These are phyloP conservation scores for Fusarium xylarioides DNA, from an alignment of 2,329 filamentous ascomycete genomes.

Conservation along the genomic window DNA sequence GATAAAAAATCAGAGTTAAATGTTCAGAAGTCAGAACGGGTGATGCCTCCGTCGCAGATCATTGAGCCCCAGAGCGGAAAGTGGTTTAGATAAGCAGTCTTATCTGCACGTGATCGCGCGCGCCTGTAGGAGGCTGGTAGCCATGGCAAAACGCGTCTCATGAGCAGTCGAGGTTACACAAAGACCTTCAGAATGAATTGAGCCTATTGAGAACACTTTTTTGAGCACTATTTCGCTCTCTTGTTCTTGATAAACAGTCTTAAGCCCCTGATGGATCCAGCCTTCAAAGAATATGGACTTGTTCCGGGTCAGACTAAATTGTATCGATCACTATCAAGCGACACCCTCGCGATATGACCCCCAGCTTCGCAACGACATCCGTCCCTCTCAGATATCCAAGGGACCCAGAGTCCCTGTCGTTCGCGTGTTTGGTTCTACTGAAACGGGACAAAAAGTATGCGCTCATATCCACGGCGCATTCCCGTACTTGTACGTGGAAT, in stretches of 20 bases:
- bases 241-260: not conserved
- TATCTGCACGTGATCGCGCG: slow-evolving; percentile 35
- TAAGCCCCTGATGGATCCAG: slow-evolving; percentile 33
- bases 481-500: slow-evolving; percentile 94
- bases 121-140: not conserved
- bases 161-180: not conserved
- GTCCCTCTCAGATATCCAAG: slow-evolving; percentile 65
- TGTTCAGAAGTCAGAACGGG: not conserved
- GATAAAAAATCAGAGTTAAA: not conserved
- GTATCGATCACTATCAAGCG: slow-evolving; percentile 93
- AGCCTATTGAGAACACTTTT: not conserved
- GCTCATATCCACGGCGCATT: slow-evolving; percentile 95
- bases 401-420: slow-evolving; percentile 84
- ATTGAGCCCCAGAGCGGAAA: not conserved
- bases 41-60: not conserved
- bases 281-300: slow-evolving; percentile 58
- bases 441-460: slow-evolving; percentile 95
- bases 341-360: slow-evolving; percentile 83
- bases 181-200: not conserved
- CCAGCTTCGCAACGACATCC: slow-evolving; percentile 72
- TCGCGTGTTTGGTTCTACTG: slow-evolving; percentile 89
- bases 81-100: slow-evolving; percentile 27
- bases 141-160: slow-evolving; percentile 22
- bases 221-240: not conserved
- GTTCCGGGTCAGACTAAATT: slow-evolving; percentile 93